Evolutionary conservation across 345 rosid species (phyloP).

Genomic region (Aurinia saxatilis): DNA sequence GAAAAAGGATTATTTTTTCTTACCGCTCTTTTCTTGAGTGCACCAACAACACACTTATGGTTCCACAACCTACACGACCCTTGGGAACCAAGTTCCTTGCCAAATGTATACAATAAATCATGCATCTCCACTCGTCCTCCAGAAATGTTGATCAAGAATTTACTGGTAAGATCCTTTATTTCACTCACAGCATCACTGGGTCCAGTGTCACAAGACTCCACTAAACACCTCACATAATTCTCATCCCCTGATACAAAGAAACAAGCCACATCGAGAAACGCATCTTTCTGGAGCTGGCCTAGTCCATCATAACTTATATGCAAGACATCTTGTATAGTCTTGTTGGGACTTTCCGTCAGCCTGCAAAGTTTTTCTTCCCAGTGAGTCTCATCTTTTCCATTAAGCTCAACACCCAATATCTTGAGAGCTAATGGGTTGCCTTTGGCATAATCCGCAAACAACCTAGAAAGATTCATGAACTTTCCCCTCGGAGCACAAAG

Average conservation of each 20-base stretch:
- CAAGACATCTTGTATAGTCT: conserved; percentile 1
- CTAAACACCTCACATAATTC: neutral
- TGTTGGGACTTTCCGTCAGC: neutral
- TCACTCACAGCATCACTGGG: neutral
- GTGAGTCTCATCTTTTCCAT: neutral
- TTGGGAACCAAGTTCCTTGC: neutral
- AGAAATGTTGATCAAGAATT: conserved; percentile 6
- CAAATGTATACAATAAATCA: conserved; percentile 24
- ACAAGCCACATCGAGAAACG: conserved; percentile 32
- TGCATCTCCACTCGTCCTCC: conserved; percentile 8
- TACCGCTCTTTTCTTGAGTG: neutral
- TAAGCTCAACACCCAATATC: conserved; percentile 20
- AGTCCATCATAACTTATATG: conserved; percentile 27
- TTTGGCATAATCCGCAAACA: conserved; percentile 6
- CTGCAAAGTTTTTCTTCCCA: conserved; percentile 19
- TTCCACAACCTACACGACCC: no score
- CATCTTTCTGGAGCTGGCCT: neutral
- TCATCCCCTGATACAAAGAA: conserved; percentile 6
- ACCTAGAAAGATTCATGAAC: neutral
- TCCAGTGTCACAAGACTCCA: neutral
- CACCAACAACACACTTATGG: no score
- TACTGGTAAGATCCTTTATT: conserved; percentile 14
- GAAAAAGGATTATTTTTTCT: no score
- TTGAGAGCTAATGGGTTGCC: conserved; percentile 32
- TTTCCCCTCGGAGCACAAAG: no score